A percentile compares a stretch with the other conserved stretches of the same genome.
phyloP scores from a whole-genome alignment of 2,329 filamentous ascomycete genomes.

The Fusarium virguliforme region DNA sequence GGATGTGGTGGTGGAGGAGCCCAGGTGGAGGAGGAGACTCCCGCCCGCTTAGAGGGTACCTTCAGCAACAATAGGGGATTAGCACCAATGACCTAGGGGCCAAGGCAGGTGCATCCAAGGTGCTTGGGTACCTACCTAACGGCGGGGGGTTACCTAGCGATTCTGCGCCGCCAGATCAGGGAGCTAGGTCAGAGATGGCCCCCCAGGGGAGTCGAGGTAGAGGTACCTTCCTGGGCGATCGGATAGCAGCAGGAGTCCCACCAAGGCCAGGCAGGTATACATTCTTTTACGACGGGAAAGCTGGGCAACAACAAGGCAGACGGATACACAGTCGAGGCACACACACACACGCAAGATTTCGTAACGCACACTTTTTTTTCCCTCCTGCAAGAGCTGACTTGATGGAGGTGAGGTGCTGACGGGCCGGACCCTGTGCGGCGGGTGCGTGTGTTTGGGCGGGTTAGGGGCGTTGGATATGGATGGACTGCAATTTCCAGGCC shows the following conservation, averaged over 20 bases:
- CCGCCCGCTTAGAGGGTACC: constrained; percentile 28
- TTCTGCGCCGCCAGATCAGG: constrained; percentile 36
- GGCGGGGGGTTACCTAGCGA: constrained; percentile 28
- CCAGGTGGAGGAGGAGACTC: constrained; percentile 24
- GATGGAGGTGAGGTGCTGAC: constrained; percentile 36
- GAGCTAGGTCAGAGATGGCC: constrained; percentile 28
- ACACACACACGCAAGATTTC: neutral
- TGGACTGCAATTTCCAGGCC: constrained; percentile 45
- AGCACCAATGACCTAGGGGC: constrained; percentile 33
- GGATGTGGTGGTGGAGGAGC: constrained; percentile 39
- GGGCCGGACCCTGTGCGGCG: constrained; percentile 33
- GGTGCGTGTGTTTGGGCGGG: constrained; percentile 13
- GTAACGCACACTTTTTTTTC: neutral
- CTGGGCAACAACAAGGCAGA: neutral
- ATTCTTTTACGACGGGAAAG: constrained; percentile 1
- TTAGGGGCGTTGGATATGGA: constrained; percentile 43
- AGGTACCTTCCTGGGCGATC: constrained; percentile 24
- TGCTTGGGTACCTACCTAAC: constrained; percentile 29
- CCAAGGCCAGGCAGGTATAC: neutral
- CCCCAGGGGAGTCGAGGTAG: constrained; percentile 22
- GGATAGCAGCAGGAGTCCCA: constrained; percentile 29
- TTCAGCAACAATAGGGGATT: constrained; percentile 38
- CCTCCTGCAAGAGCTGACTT: constrained; percentile 3
- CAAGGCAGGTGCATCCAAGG: constrained; percentile 33
- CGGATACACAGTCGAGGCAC: neutral